phyloP scores from a whole-genome alignment of 2,329 filamentous ascomycete species.

The Aspergillus chevalieri region DNA sequence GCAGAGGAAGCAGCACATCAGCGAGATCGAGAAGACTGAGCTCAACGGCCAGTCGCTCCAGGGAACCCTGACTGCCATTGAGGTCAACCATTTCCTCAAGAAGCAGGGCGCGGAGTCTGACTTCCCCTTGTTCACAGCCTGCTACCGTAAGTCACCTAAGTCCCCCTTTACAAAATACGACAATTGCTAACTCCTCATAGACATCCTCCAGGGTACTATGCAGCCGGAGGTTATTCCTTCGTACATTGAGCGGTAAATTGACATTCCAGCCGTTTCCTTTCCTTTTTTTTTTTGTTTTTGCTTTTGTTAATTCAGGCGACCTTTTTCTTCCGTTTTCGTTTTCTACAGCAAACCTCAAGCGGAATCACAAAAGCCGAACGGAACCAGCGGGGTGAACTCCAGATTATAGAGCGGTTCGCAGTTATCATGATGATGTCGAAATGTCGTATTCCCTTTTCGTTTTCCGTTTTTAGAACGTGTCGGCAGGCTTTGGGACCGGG shows the following conservation, averaged over 20 bases:
- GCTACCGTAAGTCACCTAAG: constrained; percentile 52
- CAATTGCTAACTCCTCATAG: constrained; percentile 29
- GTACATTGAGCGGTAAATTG: constrained; percentile 49
- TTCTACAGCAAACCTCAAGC: constrained; percentile 13
- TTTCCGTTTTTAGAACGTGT: constrained; percentile 3
- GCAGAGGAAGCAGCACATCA: constrained; percentile 69
- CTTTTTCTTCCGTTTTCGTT: constrained; percentile 7
- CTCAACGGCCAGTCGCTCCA: constrained; percentile 96
- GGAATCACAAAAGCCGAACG: neutral
- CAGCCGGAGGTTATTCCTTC: constrained; percentile 75
- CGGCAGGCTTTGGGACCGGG: constrained; percentile 6
- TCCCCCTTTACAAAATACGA: neutral
- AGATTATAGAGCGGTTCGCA: constrained; percentile 8
- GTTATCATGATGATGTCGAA: neutral
- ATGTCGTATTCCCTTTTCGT: constrained; percentile 2
- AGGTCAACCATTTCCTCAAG: constrained; percentile 85
- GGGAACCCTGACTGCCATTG: constrained; percentile 83
- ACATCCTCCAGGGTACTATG: constrained; percentile 69
- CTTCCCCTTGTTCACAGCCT: constrained; percentile 88
- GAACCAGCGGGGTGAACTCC: constrained; percentile 4
- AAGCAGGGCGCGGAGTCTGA: constrained; percentile 69
- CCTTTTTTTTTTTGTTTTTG: constrained; percentile 5
- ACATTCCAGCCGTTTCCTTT: neutral
- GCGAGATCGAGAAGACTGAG: constrained; percentile 81
- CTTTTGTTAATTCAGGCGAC: constrained; percentile 12